Percentiles rank a stretch among this genome's conserved stretches.
Conservation (phyloP, 2,329 filamentous ascomycete genomes). For the Allantophomopsis cytisporea region DNA sequence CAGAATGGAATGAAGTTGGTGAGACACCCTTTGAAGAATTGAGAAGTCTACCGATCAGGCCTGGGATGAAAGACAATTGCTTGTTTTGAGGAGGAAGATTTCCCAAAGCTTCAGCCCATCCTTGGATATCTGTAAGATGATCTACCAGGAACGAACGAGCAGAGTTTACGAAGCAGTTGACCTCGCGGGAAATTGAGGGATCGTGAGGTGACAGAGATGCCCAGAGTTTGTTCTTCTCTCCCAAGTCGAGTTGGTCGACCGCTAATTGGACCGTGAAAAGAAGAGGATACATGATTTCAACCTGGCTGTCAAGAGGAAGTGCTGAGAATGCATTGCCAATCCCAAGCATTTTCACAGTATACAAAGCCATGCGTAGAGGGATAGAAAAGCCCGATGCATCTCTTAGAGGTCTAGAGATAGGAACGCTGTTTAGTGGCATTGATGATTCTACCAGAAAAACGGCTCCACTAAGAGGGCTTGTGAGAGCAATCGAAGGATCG, state of each 20-base stretch:
- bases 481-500: slow-evolving; percentile 56
- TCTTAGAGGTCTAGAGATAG: slow-evolving; percentile 19
- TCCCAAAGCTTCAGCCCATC: no score
- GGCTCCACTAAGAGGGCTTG: slow-evolving; percentile 57
- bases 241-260: slow-evolving; percentile 34
- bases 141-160: slow-evolving; percentile 2
- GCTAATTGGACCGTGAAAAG: slow-evolving; percentile 35
- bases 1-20: slow-evolving; percentile 34
- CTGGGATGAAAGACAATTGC: no score
- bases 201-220: slow-evolving; percentile 18
- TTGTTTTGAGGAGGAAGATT: no score
- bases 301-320: slow-evolving; percentile 26
- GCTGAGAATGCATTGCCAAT: slow-evolving; percentile 23
- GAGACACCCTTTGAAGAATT: slow-evolving; percentile 26
- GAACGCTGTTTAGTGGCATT: neutral
- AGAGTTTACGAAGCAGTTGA: slow-evolving; percentile 7
- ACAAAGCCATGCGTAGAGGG: slow-evolving; percentile 63
- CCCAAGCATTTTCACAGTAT: slow-evolving; percentile 44
- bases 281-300: slow-evolving; percentile 37
- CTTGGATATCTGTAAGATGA: slow-evolving; percentile 21
- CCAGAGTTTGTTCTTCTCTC: slow-evolving; percentile 32
- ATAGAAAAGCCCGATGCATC: slow-evolving; percentile 61
- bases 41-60: slow-evolving; percentile 29
- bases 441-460: slow-evolving; percentile 43
- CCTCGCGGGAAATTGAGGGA: slow-evolving; percentile 13